Conservation (phyloP, 352 stramenopile species). For the Phytopythium delawarense region DNA sequence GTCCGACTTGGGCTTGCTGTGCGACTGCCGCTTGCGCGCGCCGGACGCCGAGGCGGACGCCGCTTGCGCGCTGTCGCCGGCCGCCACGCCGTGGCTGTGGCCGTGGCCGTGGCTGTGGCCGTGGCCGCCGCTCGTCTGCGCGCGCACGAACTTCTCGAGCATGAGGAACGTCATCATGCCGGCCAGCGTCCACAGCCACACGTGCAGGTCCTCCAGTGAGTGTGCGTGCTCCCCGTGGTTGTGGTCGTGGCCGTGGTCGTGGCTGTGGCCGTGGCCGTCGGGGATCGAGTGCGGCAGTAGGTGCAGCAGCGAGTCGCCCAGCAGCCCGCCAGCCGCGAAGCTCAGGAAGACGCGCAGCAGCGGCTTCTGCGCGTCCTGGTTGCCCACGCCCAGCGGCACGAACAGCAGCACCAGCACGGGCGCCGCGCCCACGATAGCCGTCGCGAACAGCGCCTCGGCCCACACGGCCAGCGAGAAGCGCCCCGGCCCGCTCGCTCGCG, state of each 20-base stretch:
- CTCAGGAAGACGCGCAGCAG: conserved; percentile 82
- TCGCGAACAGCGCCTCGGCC: conserved; percentile 64
- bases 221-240: conserved; percentile 41
- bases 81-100: conserved; percentile 15
- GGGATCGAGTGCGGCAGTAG: conserved; percentile 86
- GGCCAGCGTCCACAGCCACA: conserved; percentile 75
- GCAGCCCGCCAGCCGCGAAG: conserved; percentile 83
- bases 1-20: conserved; percentile 31
- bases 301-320: conserved; percentile 90
- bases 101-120: conserved; percentile 23
- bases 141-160: conserved; percentile 80
- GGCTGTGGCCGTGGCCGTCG: conserved; percentile 13
- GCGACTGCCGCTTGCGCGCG: conserved; percentile 29
- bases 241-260: conserved; percentile 37
- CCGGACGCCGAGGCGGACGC: conserved; percentile 13
- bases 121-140: conserved; percentile 37
- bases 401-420: conserved; percentile 69
- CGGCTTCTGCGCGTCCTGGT: conserved; percentile 55
- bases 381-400: conserved; percentile 57
- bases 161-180: conserved; percentile 75
- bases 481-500: neutral
- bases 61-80: neutral
- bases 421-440: conserved; percentile 62
- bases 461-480: conserved; percentile 52
- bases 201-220: conserved; percentile 51